phyloP scores from a whole-genome alignment of 1,284 basidiomycete species.

The Fomitopsis palustris region DNA sequence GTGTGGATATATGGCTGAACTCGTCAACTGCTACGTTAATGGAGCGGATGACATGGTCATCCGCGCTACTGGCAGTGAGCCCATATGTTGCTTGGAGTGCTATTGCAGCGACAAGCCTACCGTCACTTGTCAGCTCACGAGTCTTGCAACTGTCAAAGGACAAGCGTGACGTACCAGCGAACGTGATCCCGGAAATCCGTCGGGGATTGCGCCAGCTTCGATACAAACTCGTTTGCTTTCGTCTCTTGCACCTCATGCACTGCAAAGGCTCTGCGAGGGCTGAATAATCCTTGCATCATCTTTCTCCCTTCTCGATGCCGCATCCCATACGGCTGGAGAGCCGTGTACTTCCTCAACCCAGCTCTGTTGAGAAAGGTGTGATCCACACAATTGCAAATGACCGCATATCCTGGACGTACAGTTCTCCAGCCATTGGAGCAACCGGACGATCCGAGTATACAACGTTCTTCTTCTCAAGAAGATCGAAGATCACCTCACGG shows the following conservation, averaged over 20 bases:
- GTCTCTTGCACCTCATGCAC: background rate
- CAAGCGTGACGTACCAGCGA: background rate
- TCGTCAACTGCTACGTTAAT: background rate
- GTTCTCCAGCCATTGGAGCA: background rate
- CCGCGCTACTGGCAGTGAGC: background rate
- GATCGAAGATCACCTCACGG: background rate
- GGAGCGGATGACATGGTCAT: background rate
- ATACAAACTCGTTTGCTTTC: background rate
- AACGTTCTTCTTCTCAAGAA: constrained; percentile 1
- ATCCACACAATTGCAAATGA: no score
- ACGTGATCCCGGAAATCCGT: background rate
- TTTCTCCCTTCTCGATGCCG: background rate
- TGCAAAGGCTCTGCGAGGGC: background rate
- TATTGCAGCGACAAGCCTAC: background rate
- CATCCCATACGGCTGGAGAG: background rate
- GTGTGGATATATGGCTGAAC: background rate
- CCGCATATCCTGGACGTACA: background rate
- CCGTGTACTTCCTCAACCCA: background rate
- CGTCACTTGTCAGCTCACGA: no score
- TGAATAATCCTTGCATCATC: background rate
- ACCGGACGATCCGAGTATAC: constrained; percentile 5
- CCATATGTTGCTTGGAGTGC: constrained; percentile 1
- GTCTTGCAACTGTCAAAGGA: background rate
- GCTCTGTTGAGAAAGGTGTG: background rate
- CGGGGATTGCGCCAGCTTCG: background rate